A percentile compares a stretch with the other conserved stretches of the same genome.
Conservation (phyloP, 176 grass and related monocot genomes). For the Cymbopogon citratus region DNA sequence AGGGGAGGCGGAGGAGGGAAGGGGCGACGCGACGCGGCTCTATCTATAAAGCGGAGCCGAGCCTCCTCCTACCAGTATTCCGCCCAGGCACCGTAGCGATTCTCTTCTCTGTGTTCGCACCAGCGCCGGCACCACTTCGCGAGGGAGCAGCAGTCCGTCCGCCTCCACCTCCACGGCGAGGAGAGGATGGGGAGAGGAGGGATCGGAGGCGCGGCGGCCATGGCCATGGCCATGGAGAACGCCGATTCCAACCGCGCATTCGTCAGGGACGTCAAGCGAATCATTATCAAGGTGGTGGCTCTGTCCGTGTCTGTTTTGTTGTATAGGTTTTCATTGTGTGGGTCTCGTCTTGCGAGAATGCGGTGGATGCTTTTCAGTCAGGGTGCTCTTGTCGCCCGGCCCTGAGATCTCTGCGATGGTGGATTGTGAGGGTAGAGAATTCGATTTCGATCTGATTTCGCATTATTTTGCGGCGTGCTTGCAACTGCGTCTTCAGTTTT, state of each 20-base stretch:
- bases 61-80: background rate
- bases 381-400: background rate
- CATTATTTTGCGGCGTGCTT: background rate
- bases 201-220: slow-evolving; percentile 29
- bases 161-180: background rate
- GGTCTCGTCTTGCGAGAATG: background rate
- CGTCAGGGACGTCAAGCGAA: slow-evolving; percentile 65
- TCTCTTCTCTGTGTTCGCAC: slow-evolving; percentile 14
- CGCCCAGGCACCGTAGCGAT: background rate
- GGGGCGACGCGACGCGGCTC: slow-evolving; percentile 32
- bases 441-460: background rate
- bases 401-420: background rate
- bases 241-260: slow-evolving; percentile 61
- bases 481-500: background rate
- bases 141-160: too few relatives aligned
- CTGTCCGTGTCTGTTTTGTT: background rate
- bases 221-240: slow-evolving; percentile 37
- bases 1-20: background rate
- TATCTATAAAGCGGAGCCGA: slow-evolving; percentile 24
- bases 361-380: background rate
- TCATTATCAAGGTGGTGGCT: slow-evolving; percentile 65
- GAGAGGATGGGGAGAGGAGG: slow-evolving; percentile 42
- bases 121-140: background rate
- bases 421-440: background rate
- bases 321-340: background rate